Percentiles rank a stretch among this genome's conserved stretches.
These are phyloP conservation scores for Trichosanthes truncata DNA, from an alignment of 306 rosid species.

Conservation along the genomic window DNA sequence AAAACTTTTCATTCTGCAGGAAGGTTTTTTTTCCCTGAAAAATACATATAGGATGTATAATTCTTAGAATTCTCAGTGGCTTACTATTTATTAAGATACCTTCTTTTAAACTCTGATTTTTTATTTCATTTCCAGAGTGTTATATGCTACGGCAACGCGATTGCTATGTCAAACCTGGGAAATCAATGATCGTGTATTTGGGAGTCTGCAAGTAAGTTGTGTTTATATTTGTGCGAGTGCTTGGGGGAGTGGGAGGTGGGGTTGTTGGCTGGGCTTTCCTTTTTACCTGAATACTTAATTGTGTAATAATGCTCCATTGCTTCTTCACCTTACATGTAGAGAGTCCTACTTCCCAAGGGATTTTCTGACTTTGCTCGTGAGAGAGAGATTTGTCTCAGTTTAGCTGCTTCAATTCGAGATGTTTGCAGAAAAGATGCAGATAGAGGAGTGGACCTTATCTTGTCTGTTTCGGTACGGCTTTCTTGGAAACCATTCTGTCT, in stretches of 20 bases:
- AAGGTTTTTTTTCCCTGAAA: background rate
- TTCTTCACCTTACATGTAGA: conserved; percentile 34
- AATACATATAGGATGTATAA: background rate
- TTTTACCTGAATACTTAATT: background rate
- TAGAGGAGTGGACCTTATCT: conserved; percentile 89
- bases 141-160: conserved; percentile 73
- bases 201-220: conserved; percentile 75
- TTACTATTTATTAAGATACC: background rate
- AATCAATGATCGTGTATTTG: conserved; percentile 80
- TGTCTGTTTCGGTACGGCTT: conserved; percentile 80
- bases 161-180: conserved; percentile 97
- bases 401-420: conserved; percentile 85
- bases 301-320: conserved; percentile 3
- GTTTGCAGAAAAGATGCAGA: conserved; percentile 85
- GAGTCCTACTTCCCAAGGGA: conserved; percentile 53
- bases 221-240: background rate
- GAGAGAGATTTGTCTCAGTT: conserved; percentile 63
- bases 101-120: conserved; percentile 4
- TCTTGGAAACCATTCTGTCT: conserved; percentile 6
- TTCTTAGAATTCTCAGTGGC: background rate
- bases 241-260: background rate
- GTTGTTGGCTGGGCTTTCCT: background rate
- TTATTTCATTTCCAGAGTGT: conserved; percentile 36
- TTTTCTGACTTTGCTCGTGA: conserved; percentile 51
- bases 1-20: background rate